A percentile compares a stretch with the other conserved stretches of the same genome.
These are phyloP conservation scores for Thielaviopsis ethacetica DNA, from an alignment of 2,329 filamentous ascomycete species.

Conservation along the genomic window DNA sequence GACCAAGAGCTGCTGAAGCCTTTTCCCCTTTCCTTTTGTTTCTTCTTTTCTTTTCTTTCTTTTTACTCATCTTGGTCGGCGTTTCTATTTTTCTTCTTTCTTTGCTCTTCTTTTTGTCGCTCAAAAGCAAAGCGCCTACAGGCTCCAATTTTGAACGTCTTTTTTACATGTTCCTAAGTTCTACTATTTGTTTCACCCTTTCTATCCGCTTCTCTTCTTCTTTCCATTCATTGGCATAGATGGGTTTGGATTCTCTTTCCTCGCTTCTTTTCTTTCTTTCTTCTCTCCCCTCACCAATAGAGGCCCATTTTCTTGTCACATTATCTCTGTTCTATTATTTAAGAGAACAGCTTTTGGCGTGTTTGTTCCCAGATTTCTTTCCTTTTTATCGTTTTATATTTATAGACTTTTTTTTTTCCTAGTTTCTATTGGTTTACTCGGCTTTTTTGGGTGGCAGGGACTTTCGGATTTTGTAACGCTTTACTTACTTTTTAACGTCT, in stretches of 20 bases:
- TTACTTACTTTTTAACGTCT: background rate
- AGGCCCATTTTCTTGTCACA: slow-evolving; percentile 3
- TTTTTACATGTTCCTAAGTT: background rate
- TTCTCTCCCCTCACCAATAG: slow-evolving; percentile 11
- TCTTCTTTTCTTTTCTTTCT: slow-evolving; percentile 9
- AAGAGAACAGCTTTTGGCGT: background rate
- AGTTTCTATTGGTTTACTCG: background rate
- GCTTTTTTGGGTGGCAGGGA: background rate
- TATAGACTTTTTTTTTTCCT: background rate
- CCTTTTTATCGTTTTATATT: background rate
- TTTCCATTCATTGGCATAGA: slow-evolving; percentile 1
- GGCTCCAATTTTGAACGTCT: background rate
- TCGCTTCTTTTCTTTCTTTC: slow-evolving; percentile 9
- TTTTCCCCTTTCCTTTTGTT: slow-evolving; percentile 9
- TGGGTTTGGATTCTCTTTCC: background rate
- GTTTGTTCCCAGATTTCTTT: background rate
- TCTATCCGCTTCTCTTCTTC: slow-evolving; percentile 2
- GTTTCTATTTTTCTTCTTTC: slow-evolving; percentile 13
- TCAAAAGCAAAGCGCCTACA: background rate
- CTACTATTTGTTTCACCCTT: slow-evolving; percentile 1
- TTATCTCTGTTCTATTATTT: background rate
- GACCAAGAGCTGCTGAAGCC: slow-evolving; percentile 37
- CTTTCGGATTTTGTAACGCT: background rate
- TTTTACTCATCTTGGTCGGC: slow-evolving; percentile 9
- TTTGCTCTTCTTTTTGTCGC: slow-evolving; percentile 13